phyloP scores from a whole-genome alignment of 2,329 filamentous ascomycete genomes.

The Didymella arachidicola region DNA sequence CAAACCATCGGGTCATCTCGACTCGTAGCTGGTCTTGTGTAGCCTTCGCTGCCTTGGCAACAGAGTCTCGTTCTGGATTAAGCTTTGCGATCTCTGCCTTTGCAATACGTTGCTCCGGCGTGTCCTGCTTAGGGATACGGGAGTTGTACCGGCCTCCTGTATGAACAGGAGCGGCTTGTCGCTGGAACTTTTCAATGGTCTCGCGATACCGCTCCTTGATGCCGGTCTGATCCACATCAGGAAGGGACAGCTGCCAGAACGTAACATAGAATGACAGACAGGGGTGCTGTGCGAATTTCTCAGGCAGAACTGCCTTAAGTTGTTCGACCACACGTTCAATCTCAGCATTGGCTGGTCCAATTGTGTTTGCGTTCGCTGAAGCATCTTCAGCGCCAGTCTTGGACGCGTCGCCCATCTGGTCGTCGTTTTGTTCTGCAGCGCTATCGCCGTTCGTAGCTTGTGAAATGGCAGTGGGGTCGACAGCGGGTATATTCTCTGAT shows the following conservation, averaged over 20 bases:
- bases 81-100: constrained; percentile 74
- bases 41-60: constrained; percentile 60
- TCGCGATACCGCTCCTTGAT: constrained; percentile 75
- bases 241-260: constrained; percentile 89
- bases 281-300: constrained; percentile 72
- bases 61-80: constrained; percentile 60
- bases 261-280: constrained; percentile 84
- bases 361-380: background rate
- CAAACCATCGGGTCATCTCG: constrained; percentile 82
- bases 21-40: constrained; percentile 68
- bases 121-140: constrained; percentile 56
- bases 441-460: background rate
- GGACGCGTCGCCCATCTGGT: constrained; percentile 52
- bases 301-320: constrained; percentile 68
- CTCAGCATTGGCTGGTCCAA: constrained; percentile 63
- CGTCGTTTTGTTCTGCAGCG: constrained; percentile 35
- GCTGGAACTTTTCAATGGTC: constrained; percentile 64
- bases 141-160: constrained; percentile 63
- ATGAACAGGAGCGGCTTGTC: constrained; percentile 60
- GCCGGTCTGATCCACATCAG: constrained; percentile 72
- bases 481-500: constrained; percentile 24
- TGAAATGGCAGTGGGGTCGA: constrained; percentile 12
- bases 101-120: constrained; percentile 71
- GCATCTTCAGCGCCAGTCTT: constrained; percentile 5
- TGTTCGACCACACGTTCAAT: constrained; percentile 77